phyloP scores from a whole-genome alignment of 1,139 yeast species.

The Scheffersomyces insectosa region DNA sequence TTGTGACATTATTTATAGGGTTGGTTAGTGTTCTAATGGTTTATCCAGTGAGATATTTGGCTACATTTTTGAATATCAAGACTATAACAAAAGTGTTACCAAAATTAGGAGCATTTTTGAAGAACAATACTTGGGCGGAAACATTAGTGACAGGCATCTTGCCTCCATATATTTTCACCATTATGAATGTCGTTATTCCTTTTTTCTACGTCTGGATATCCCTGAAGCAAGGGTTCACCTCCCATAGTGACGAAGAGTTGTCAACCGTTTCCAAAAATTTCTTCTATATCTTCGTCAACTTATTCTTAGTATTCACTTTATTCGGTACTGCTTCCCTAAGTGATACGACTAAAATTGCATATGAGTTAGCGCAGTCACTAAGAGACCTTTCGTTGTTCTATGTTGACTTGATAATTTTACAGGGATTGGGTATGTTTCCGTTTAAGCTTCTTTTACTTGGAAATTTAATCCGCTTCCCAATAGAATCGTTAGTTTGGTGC shows the following conservation, averaged over 20 bases:
- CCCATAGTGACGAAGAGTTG: conserved; percentile 74
- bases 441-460: conserved; percentile 61
- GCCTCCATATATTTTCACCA: conserved; percentile 73
- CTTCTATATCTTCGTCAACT: conserved; percentile 74
- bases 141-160: conserved; percentile 75
- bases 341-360: conserved; percentile 74
- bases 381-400: conserved; percentile 70
- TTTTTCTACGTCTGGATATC: conserved; percentile 69
- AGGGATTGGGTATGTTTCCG: conserved; percentile 80
- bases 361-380: conserved; percentile 69
- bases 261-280: conserved; percentile 76
- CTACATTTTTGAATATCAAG: conserved; percentile 68
- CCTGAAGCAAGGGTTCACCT: conserved; percentile 66
- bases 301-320: conserved; percentile 75
- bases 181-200: conserved; percentile 67
- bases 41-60: conserved; percentile 71
- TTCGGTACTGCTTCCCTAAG: conserved; percentile 79
- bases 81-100: conserved; percentile 76
- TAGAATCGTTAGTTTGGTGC: conserved; percentile 16
- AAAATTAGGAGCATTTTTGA: conserved; percentile 61
- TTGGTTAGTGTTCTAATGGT: conserved; percentile 66
- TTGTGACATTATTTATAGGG: conserved; percentile 65
- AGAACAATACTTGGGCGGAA: conserved; percentile 56
- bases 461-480: conserved; percentile 28
- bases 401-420: conserved; percentile 70